Evolutionary conservation across 441 rosid species (phyloP).

Genomic region (Bruguiera hainesii): DNA sequence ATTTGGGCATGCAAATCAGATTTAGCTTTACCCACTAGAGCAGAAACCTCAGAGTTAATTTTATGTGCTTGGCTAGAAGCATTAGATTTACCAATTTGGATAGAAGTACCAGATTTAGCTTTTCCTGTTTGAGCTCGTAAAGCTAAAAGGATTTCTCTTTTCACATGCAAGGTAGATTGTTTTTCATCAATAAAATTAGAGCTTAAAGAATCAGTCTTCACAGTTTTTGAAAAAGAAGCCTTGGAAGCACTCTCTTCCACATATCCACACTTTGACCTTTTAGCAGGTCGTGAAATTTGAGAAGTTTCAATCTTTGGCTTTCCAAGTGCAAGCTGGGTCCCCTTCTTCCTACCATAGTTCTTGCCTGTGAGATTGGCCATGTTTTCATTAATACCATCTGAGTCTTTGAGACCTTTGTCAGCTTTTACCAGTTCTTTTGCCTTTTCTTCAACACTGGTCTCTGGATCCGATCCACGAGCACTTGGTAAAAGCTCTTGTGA

Average conservation of each 20-base stretch:
- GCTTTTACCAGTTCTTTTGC: constrained; percentile 32
- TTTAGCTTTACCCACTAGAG: constrained; percentile 21
- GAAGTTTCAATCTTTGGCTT: constrained; percentile 33
- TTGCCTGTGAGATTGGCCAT: constrained; percentile 31
- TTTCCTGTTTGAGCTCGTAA: constrained; percentile 36
- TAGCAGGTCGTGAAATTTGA: constrained; percentile 47
- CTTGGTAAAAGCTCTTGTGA: constrained; percentile 20
- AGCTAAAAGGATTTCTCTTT: constrained; percentile 41
- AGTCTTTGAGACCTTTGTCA: constrained; percentile 32
- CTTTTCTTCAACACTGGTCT: constrained; percentile 32
- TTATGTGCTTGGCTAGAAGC: constrained; percentile 17
- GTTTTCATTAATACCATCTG: constrained; percentile 30
- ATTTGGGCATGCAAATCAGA: constrained; percentile 24
- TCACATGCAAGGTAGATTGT: constrained; percentile 30
- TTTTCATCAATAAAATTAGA: constrained; percentile 32
- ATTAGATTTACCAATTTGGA: constrained; percentile 23
- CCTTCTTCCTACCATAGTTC: constrained; percentile 37
- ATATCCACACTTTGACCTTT: constrained; percentile 45
- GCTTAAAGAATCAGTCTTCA: constrained; percentile 31
- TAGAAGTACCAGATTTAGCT: constrained; percentile 24
- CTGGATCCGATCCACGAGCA: constrained; percentile 27
- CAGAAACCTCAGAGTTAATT: constrained; percentile 19
- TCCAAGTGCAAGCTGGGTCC: constrained; percentile 42
- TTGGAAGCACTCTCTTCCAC: constrained; percentile 32
- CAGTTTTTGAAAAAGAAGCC: constrained; percentile 25